Percentiles rank a stretch among this genome's conserved stretches.
phyloP scores from a whole-genome alignment of 1,139 yeast genomes.

The Magnusiomyces sp. region DNA sequence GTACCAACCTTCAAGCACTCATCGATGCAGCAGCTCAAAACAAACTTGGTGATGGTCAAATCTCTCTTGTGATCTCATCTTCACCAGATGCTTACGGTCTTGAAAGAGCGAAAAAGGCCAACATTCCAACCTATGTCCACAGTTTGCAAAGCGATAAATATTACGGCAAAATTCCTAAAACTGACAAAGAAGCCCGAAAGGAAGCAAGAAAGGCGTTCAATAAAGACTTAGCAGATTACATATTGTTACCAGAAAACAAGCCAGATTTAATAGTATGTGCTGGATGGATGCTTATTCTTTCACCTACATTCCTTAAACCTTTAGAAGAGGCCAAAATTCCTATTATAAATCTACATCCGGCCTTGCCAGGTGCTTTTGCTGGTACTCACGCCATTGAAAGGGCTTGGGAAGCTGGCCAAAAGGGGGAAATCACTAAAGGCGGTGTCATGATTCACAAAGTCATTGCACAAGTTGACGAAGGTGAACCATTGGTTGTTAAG shows the following conservation, averaged over 20 bases:
- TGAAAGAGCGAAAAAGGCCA: slow-evolving; percentile 59
- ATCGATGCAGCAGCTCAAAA: slow-evolving; percentile 58
- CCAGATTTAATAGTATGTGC: slow-evolving; percentile 94
- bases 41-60: slow-evolving; percentile 43
- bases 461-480: slow-evolving; percentile 88
- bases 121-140: slow-evolving; percentile 64
- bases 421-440: slow-evolving; percentile 64
- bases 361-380: slow-evolving; percentile 93
- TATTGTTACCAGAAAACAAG: slow-evolving; percentile 35
- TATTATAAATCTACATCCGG: slow-evolving; percentile 91
- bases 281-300: slow-evolving; percentile 93
- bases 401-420: slow-evolving; percentile 91
- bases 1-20: slow-evolving; percentile 87
- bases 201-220: slow-evolving; percentile 65
- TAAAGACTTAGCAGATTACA: slow-evolving; percentile 60
- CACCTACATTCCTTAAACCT: slow-evolving; percentile 65
- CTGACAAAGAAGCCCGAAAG: slow-evolving; percentile 46
- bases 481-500: slow-evolving; percentile 77
- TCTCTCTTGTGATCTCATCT: slow-evolving; percentile 76
- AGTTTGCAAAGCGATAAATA: slow-evolving; percentile 51
- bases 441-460: slow-evolving; percentile 97
- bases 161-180: slow-evolving; percentile 65
- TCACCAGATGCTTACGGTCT: slow-evolving; percentile 77
- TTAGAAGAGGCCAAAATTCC: slow-evolving; percentile 54
- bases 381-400: slow-evolving; percentile 96